A percentile compares a stretch with the other conserved stretches of the same genome.
phyloP scores from a whole-genome alignment of 306 rosid species.

The Malus fusca region DNA sequence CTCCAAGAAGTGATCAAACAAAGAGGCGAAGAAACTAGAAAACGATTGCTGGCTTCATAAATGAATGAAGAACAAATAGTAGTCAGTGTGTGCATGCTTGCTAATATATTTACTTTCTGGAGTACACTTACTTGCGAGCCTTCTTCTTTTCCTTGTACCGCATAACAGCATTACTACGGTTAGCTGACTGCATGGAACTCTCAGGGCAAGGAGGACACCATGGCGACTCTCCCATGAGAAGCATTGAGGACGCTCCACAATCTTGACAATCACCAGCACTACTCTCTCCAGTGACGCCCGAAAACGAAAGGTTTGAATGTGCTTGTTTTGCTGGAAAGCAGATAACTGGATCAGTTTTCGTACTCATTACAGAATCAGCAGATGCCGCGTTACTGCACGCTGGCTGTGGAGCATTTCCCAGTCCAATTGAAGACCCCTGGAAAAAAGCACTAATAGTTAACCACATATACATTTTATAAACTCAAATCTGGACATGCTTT shows the following conservation, averaged over 20 bases:
- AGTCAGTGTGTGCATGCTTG: not conserved
- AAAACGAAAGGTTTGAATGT: slow-evolving; percentile 68
- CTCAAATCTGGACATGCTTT: not conserved
- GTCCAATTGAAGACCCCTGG: slow-evolving; percentile 54
- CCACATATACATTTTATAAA: not conserved
- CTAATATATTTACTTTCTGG: not conserved
- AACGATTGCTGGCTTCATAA: slow-evolving; percentile 8
- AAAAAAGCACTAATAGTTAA: slow-evolving; percentile 4
- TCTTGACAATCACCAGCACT: slow-evolving; percentile 71
- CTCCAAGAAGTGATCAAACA: not conserved
- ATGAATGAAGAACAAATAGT: not conserved
- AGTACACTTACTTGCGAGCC: slow-evolving; percentile 62
- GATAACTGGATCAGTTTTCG: slow-evolving; percentile 71
- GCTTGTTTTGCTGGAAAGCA: slow-evolving; percentile 45
- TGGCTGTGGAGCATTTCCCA: slow-evolving; percentile 41
- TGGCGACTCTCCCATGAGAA: slow-evolving; percentile 87
- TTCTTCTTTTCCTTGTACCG: slow-evolving; percentile 96
- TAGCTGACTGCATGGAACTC: slow-evolving; percentile 58
- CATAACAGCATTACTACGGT: slow-evolving; percentile 81
- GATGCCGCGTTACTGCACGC: slow-evolving; percentile 75
- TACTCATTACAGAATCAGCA: slow-evolving; percentile 68
- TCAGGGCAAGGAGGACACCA: slow-evolving; percentile 78
- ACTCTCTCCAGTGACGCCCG: slow-evolving; percentile 60
- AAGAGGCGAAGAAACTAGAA: slow-evolving; percentile 1
- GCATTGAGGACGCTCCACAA: slow-evolving; percentile 78